Evolutionary conservation across 169 alveolate species (phyloP), one percentile per base, ranked within the genome.

Genomic region (Eimeria maxima): DNA sequence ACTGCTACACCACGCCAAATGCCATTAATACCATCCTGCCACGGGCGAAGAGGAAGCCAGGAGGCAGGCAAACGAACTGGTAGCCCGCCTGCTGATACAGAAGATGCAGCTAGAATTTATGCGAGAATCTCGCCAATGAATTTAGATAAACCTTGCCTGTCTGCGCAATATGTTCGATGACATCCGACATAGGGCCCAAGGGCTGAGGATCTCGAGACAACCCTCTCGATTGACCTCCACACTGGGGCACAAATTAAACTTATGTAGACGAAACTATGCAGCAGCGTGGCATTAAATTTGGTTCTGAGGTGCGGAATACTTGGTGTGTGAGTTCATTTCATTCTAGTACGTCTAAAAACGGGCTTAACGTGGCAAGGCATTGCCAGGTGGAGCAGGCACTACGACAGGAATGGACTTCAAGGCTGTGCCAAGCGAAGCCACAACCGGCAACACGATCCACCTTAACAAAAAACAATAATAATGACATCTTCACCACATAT

Each of bases 211-310:
- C 38, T 73, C 83, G 83, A 73, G 24, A 6, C 55, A 14, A 33
- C 80, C 83, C 83, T 73, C 7, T 42, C 83, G 83, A 73, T 73
- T 73, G 55, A 53, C 55, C 83, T 33, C 55, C 83, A 29, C 29
- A 38, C 29, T 5, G 29, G 83, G 18, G 22, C 29, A 14, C 53
- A 38, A 73, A 38, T 38, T 33, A 50, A 5, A 14, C 4, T 2
- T 27, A 33, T 4, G 16, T 38, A 73, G 14, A 38, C 14, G 14
- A 18, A 13, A 27, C 4, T 38, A 14, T 38, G 53, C 7, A 16
- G 16, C 33, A 38, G 5, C 38, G 20, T 73, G 83, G 16, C 33
- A 73, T 38, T 38, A 18, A 7, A 73, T 3, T 38, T 2, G 27
- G 0, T 78, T 78, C n/a, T n/a, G 44, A 0, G 88, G 38, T 8